A percentile compares a stretch with the other conserved stretches of the same genome.
These are phyloP conservation scores for Solanum chacoense DNA, from an alignment of 305 asterid genomes.

Conservation along the genomic window DNA sequence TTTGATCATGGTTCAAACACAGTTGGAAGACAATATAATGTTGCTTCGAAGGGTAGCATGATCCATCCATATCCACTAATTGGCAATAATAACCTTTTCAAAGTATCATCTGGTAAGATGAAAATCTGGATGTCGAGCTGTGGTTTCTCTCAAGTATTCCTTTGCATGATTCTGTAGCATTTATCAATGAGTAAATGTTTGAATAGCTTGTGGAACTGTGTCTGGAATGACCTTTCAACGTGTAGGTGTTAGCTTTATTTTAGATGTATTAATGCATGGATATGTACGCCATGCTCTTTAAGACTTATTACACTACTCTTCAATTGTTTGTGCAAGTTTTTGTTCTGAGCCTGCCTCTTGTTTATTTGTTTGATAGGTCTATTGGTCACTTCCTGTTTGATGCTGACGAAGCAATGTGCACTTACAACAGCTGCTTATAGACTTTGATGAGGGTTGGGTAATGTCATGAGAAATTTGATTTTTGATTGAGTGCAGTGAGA, in stretches of 20 bases:
- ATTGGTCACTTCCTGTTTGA: background rate
- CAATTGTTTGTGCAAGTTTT: background rate
- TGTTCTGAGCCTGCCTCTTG: background rate
- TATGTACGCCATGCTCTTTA: background rate
- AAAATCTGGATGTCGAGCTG: background rate
- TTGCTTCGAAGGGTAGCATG: background rate
- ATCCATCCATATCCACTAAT: background rate
- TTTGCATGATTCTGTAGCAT: background rate
- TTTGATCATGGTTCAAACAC: background rate
- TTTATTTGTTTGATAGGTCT: background rate
- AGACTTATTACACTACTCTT: background rate
- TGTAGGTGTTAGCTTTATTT: background rate
- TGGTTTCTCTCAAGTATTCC: background rate
- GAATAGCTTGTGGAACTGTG: background rate
- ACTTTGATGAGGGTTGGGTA: background rate
- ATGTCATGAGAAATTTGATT: background rate
- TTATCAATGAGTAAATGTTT: background rate
- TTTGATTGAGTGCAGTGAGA: background rate
- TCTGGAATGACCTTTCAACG: background rate
- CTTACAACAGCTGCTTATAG: background rate
- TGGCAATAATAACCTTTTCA: background rate
- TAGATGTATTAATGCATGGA: background rate
- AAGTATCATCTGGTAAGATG: background rate
- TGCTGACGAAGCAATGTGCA: background rate
- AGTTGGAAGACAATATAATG: background rate